Evolutionary conservation across 805 yeast species (phyloP).

Genomic region (Zygoascus biomembranicola): DNA sequence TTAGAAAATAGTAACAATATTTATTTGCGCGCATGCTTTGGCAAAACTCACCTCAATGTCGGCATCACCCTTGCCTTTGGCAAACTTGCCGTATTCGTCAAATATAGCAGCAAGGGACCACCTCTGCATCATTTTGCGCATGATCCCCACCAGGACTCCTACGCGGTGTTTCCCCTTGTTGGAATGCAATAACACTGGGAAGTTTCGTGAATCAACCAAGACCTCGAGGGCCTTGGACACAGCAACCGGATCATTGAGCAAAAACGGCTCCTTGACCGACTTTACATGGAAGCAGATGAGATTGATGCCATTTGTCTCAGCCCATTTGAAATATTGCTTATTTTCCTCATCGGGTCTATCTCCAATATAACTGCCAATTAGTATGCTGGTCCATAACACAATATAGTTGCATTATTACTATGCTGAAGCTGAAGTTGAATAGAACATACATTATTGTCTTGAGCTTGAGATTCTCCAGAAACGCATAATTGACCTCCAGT

Average conservation of each 20-base stretch:
- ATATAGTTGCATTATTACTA: background rate
- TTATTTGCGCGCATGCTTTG: background rate
- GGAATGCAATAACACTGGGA: slow-evolving; percentile 84
- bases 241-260: slow-evolving; percentile 48
- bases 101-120: slow-evolving; percentile 92
- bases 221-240: slow-evolving; percentile 35
- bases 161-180: slow-evolving; percentile 97
- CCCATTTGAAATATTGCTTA: slow-evolving; percentile 64
- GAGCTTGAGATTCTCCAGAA: slow-evolving; percentile 57
- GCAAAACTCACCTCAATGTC: slow-evolving; percentile 52
- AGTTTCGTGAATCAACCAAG: slow-evolving; percentile 44
- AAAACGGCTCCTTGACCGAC: slow-evolving; percentile 68
- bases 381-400: background rate
- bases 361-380: slow-evolving; percentile 36
- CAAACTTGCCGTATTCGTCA: slow-evolving; percentile 88
- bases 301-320: slow-evolving; percentile 42
- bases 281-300: slow-evolving; percentile 58
- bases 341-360: slow-evolving; percentile 42
- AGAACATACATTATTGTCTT: slow-evolving; percentile 78
- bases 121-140: slow-evolving; percentile 78
- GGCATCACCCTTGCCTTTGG: slow-evolving; percentile 87
- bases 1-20: background rate
- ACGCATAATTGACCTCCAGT: slow-evolving; percentile 75
- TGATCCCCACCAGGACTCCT: slow-evolving; percentile 86
- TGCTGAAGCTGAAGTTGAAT: background rate